Base-by-base conservation (phyloP, 768 basidiomycete genomes). In the Lyophyllum shimeji region DNA sequence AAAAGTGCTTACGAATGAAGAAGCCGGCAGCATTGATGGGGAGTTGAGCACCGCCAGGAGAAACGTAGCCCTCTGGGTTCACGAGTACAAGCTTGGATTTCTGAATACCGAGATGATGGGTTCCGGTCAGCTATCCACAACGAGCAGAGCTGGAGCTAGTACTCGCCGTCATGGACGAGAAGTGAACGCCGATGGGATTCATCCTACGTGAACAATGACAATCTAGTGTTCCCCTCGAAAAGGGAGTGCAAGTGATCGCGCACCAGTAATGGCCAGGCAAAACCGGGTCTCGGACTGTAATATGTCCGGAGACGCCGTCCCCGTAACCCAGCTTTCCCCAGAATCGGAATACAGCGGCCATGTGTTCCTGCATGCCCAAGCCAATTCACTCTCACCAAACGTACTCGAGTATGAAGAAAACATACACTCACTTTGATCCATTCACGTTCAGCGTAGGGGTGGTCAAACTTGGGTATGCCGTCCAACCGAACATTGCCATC, bases 271-370 rank as follows among this genome's bases (percentile, higher is more conserved):
- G 61, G 13, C 63, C 67, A 42, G 65, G 61, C 27, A 66, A 43
- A 23, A 69, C 66, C 1, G 69, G 63, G 37, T 66, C 75, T 29
- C 79, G 73, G 33, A 80, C 75, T 24, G 81, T 81, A 57, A 82
- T 81, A 59, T 82, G 79, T 0, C 80, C 80, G 15, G 79, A 76
- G 27, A 77, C 69, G 29, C 79, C 80, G 57, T 81, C 77, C 45
- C 74, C 76, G 56, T 74, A 81, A 20, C 78, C 79, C 24, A 74
- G 62, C 49, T 76, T 71, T 2, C 72, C 71, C 67, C 67, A 68
- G 59, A 63, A 68, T 0, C 64, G 64, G 49, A 68, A 65, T 1
- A 61, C 64, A 7, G 64, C 67, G 43, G 65, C 67, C 63, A 68
- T 55, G 51, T 68, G 65, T 46, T 52, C 65, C 66, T 67, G 20